These are phyloP conservation scores for Globisporangium ultimum DNA, from an alignment of 352 stramenopile genomes.

Conservation along the genomic window DNA sequence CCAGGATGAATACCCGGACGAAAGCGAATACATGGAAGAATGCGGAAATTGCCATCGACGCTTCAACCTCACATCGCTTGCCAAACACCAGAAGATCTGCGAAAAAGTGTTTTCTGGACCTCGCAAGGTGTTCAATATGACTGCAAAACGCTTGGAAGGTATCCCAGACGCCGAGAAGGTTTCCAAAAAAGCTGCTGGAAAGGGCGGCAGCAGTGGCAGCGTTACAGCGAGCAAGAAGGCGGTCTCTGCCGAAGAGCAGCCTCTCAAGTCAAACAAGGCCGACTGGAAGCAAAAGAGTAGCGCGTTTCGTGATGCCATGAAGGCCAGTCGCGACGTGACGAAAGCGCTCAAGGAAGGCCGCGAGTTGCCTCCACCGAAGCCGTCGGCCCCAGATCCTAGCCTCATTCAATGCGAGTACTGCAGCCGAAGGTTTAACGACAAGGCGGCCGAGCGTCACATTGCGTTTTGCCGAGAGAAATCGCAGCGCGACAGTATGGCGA, in stretches of 20 bases:
- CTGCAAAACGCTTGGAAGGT: slow-evolving; percentile 64
- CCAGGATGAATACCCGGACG: slow-evolving; percentile 53
- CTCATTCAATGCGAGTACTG: slow-evolving; percentile 92
- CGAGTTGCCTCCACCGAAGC: slow-evolving; percentile 51
- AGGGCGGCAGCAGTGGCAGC: slow-evolving; percentile 13
- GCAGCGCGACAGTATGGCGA: slow-evolving; percentile 44
- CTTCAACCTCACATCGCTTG: slow-evolving; percentile 72
- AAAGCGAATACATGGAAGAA: slow-evolving; percentile 53
- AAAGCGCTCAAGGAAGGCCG: slow-evolving; percentile 69
- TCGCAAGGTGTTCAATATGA: slow-evolving; percentile 87
- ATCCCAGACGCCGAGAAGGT: slow-evolving; percentile 69
- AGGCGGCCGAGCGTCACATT: slow-evolving; percentile 90
- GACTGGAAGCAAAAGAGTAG: slow-evolving; percentile 89
- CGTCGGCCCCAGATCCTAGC: slow-evolving; percentile 69
- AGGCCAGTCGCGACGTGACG: slow-evolving; percentile 60
- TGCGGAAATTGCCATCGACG: slow-evolving; percentile 80
- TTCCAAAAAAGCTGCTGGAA: slow-evolving; percentile 33
- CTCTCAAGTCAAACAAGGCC: slow-evolving; percentile 47
- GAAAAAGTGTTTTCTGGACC: slow-evolving; percentile 84
- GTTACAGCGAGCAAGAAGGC: slow-evolving; percentile 17
- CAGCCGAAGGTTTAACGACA: slow-evolving; percentile 89
- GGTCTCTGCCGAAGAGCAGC: slow-evolving; percentile 33
- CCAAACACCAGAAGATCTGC: slow-evolving; percentile 85
- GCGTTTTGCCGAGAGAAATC: slow-evolving; percentile 88
- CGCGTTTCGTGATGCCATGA: slow-evolving; percentile 87